phyloP scores from a whole-genome alignment of 2,329 filamentous ascomycete species.

The Whalleya microplaca region DNA sequence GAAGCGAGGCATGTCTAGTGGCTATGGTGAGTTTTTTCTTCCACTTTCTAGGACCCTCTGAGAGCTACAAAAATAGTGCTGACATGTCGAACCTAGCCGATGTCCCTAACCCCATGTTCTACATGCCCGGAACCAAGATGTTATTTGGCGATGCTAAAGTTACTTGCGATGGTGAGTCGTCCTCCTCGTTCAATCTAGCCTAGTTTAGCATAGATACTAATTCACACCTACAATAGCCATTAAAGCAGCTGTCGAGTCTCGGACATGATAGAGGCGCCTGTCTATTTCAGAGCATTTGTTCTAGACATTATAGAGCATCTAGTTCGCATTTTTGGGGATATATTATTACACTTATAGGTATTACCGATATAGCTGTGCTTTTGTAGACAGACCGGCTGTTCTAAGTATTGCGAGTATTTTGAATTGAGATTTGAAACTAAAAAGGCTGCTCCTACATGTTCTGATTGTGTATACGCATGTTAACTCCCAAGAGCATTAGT shows the following conservation, averaged over 20 bases:
- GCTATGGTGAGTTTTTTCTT: slow-evolving; percentile 66
- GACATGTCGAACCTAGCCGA: slow-evolving; percentile 59
- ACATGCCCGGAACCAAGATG: slow-evolving; percentile 88
- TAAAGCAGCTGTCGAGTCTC: slow-evolving; percentile 43
- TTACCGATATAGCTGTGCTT: too few relatives aligned
- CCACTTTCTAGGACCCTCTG: background rate
- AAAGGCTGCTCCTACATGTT: too few relatives aligned
- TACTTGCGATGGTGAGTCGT: slow-evolving; percentile 72
- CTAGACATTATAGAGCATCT: background rate
- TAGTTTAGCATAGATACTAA: slow-evolving; percentile 3
- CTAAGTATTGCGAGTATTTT: too few relatives aligned
- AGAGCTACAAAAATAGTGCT: background rate
- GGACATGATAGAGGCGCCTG: slow-evolving; percentile 29
- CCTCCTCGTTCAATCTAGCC: slow-evolving; percentile 2
- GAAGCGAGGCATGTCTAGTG: slow-evolving; percentile 88
- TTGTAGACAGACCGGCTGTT: too few relatives aligned
- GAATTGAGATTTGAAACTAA: too few relatives aligned
- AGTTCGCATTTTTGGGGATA: slow-evolving; percentile 5
- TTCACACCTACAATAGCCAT: slow-evolving; percentile 38
- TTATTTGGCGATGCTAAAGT: slow-evolving; percentile 88
- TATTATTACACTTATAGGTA: too few relatives aligned
- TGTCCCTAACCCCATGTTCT: slow-evolving; percentile 93
- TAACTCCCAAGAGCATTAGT: too few relatives aligned
- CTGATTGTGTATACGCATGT: too few relatives aligned
- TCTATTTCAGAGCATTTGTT: slow-evolving; percentile 20